phyloP scores from a whole-genome alignment of 371 early-diverging fungal genomes.

The Circinella umbellata region DNA sequence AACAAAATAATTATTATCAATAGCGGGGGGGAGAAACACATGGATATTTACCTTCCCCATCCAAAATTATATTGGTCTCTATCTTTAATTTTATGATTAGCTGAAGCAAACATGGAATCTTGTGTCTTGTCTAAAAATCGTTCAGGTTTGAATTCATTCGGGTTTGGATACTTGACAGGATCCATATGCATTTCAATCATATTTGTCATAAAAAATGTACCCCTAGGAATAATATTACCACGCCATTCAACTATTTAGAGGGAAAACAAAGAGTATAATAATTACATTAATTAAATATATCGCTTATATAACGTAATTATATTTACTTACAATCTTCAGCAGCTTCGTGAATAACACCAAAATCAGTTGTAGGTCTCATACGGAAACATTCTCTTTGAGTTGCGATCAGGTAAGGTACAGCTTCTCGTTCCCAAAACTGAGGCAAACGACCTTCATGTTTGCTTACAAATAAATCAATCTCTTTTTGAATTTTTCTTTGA shows the following conservation, averaged over 20 bases:
- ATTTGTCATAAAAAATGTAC: slow-evolving; percentile 14
- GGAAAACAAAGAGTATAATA: no score
- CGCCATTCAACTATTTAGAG: slow-evolving; percentile 8
- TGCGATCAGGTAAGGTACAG: slow-evolving; percentile 18
- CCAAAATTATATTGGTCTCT: slow-evolving; percentile 29
- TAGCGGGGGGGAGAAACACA: no score
- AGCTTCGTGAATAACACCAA: slow-evolving; percentile 17
- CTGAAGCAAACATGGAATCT: slow-evolving; percentile 15
- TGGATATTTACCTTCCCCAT: slow-evolving; percentile 14
- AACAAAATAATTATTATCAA: neutral
- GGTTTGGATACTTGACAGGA: slow-evolving; percentile 7
- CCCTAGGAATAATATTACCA: slow-evolving; percentile 16
- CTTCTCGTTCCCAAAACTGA: slow-evolving; percentile 16
- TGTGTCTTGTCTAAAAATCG: slow-evolving; percentile 17
- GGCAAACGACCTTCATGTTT: slow-evolving; percentile 19
- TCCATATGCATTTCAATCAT: slow-evolving; percentile 19
- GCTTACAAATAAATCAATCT: slow-evolving; percentile 19
- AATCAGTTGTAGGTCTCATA: slow-evolving; percentile 10
- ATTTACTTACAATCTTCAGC: slow-evolving; percentile 23
- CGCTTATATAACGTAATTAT: no score
- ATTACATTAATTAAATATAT: no score
- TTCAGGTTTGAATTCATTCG: slow-evolving; percentile 18
- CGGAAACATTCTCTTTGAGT: slow-evolving; percentile 26
- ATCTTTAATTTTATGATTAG: slow-evolving; percentile 8
- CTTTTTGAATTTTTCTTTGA: neutral